Conservation (phyloP, 352 stramenopile genomes). For the Pythium scleroteichum region DNA sequence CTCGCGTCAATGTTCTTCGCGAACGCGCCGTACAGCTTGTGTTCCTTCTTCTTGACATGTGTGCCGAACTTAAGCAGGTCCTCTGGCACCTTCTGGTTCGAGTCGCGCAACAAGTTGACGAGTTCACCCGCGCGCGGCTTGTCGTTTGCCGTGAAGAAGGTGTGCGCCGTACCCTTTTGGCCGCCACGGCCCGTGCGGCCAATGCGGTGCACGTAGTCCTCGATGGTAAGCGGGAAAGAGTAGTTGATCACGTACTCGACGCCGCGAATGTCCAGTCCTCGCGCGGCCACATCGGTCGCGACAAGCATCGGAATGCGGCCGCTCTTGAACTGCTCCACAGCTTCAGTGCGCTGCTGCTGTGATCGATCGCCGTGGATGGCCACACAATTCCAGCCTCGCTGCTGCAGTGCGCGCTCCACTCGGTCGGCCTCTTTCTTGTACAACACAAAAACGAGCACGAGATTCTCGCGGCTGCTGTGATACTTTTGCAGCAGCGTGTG, state of each 20-base stretch:
- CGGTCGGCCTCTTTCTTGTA: constrained; percentile 99
- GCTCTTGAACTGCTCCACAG: constrained; percentile 95
- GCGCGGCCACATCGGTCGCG: constrained; percentile 96
- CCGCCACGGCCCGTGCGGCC: constrained; percentile 93
- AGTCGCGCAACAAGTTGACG: constrained; percentile 94
- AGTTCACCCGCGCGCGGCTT: constrained; percentile 96
- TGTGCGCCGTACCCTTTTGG: constrained; percentile 94
- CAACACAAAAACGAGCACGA: constrained; percentile 96
- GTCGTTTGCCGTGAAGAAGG: constrained; percentile 97
- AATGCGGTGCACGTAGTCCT: constrained; percentile 97
- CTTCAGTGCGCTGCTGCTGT: constrained; percentile 90
- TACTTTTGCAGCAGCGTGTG: constrained; percentile 93
- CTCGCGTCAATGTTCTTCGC: constrained; percentile 92
- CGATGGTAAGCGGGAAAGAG: constrained; percentile 97
- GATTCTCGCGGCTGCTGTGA: constrained; percentile 89
- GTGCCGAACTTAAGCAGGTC: constrained; percentile 98
- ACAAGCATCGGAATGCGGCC: constrained; percentile 94
- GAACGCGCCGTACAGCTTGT: constrained; percentile 98
- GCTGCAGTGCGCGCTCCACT: constrained; percentile 92
- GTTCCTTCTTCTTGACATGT: constrained; percentile 99
- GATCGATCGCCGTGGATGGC: constrained; percentile 97
- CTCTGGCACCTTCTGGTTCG: constrained; percentile 92
- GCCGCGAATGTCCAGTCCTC: constrained; percentile 96
- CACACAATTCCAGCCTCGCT: constrained; percentile 91
- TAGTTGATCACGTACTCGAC: constrained; percentile 98